phyloP scores from a whole-genome alignment of 2,329 filamentous ascomycete species.

The Claviceps spartinae region DNA sequence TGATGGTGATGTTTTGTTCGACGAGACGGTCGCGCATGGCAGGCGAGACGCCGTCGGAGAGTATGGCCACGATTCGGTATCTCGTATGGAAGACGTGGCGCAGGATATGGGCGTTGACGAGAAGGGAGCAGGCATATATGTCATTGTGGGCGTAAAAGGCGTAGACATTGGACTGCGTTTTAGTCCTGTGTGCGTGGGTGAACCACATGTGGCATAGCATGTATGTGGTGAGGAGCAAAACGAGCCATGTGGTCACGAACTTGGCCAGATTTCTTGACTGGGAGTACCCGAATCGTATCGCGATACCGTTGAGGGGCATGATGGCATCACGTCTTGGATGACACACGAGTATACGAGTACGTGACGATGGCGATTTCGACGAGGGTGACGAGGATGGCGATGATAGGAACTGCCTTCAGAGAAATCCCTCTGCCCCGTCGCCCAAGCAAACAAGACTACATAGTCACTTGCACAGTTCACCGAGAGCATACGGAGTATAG shows the following conservation, averaged over 20 bases:
- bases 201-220: background rate
- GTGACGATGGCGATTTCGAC: no score
- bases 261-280: background rate
- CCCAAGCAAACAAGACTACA: background rate
- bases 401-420: no score
- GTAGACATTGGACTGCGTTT: slow-evolving; percentile 6
- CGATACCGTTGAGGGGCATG: background rate
- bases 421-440: background rate
- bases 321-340: background rate
- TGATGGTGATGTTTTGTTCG: background rate
- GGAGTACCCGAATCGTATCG: background rate
- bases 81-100: slow-evolving; percentile 3
- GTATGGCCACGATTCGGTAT: slow-evolving; percentile 7
- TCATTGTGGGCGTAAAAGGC: slow-evolving; percentile 11
- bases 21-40: slow-evolving; percentile 3
- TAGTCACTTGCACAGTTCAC: background rate
- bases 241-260: background rate
- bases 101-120: slow-evolving; percentile 9
- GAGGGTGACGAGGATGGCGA: no score
- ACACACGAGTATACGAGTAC: no score
- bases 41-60: slow-evolving; percentile 7
- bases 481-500: background rate
- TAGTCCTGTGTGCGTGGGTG: background rate
- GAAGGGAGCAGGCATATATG: slow-evolving; percentile 9
- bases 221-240: background rate